These are phyloP conservation scores for Liriodendron chinense DNA, from an alignment of 164 flowering plant species.

Conservation along the genomic window DNA sequence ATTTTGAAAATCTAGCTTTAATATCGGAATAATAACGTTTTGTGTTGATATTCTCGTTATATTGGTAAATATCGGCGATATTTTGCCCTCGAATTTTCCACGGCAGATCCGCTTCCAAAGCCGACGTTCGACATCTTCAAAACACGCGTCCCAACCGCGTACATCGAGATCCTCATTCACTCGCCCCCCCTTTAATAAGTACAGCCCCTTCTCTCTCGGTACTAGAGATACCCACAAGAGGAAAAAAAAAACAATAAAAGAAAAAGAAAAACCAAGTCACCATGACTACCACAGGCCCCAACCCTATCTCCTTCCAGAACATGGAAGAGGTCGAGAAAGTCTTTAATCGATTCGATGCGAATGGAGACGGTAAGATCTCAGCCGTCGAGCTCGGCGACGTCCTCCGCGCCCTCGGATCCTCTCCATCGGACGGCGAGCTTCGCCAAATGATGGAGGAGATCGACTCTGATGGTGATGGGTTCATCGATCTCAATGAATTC, in stretches of 20 bases:
- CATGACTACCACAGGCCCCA: neutral
- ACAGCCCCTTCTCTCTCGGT: neutral
- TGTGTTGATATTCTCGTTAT: no score
- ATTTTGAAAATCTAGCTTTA: no score
- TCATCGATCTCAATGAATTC: slow-evolving; percentile 26
- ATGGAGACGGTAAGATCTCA: slow-evolving; percentile 29
- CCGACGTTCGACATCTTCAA: neutral
- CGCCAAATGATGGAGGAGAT: slow-evolving; percentile 23
- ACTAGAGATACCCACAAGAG: neutral
- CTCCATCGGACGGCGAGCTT: slow-evolving; percentile 15
- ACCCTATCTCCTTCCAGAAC: neutral
- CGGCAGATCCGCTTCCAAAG: no score
- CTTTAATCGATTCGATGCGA: slow-evolving; percentile 24
- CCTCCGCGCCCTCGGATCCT: slow-evolving; percentile 21
- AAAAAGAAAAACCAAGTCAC: neutral
- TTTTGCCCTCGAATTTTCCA: no score
- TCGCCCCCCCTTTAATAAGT: neutral
- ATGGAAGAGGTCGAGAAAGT: slow-evolving; percentile 17
- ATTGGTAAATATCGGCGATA: no score
- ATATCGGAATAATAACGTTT: no score
- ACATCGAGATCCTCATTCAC: neutral
- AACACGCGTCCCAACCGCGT: neutral
- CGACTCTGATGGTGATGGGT: slow-evolving; percentile 27
- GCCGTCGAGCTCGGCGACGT: slow-evolving; percentile 15
- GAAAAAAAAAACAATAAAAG: no score